Percentiles rank a stretch among this genome's conserved stretches.
Conservation (phyloP, 2,329 filamentous ascomycete genomes). For the Epichloe baconii region DNA sequence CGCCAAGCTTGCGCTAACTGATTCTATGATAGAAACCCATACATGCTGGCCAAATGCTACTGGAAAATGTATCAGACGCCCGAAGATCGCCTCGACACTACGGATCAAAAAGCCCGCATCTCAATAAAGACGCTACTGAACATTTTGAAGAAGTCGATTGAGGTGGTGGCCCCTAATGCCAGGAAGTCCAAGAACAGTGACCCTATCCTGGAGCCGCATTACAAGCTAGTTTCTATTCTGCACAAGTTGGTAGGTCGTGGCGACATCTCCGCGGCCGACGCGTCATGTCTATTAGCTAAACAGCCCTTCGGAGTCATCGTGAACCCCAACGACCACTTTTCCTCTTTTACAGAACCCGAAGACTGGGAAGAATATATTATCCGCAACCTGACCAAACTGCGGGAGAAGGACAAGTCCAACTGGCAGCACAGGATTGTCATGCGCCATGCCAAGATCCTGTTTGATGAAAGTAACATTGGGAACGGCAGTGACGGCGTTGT, state of each 20-base stretch:
- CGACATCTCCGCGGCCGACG: slow-evolving; percentile 34
- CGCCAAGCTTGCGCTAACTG: neutral
- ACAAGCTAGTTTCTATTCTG: slow-evolving; percentile 72
- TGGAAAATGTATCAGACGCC: slow-evolving; percentile 50
- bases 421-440: slow-evolving; percentile 91
- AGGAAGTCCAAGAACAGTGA: slow-evolving; percentile 51
- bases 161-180: slow-evolving; percentile 35
- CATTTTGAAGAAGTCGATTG: slow-evolving; percentile 37
- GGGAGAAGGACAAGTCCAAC: slow-evolving; percentile 74
- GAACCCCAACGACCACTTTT: slow-evolving; percentile 21
- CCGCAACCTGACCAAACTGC: slow-evolving; percentile 35
- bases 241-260: slow-evolving; percentile 61
- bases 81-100: slow-evolving; percentile 27
- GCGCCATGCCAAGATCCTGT: slow-evolving; percentile 49
- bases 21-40: slow-evolving; percentile 33
- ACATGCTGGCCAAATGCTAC: slow-evolving; percentile 48
- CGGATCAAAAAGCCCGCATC: slow-evolving; percentile 23
- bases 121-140: slow-evolving; percentile 28
- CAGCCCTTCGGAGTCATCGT: slow-evolving; percentile 36
- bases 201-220: slow-evolving; percentile 80
- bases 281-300: slow-evolving; percentile 38
- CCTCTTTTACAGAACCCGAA: slow-evolving; percentile 32
- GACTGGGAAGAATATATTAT: slow-evolving; percentile 46
- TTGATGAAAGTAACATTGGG: slow-evolving; percentile 26
- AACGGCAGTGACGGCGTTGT: slow-evolving; percentile 35